These are phyloP conservation scores for Nannochloropsis granulata DNA, from an alignment of 108 stramenopile species.

Conservation along the genomic window DNA sequence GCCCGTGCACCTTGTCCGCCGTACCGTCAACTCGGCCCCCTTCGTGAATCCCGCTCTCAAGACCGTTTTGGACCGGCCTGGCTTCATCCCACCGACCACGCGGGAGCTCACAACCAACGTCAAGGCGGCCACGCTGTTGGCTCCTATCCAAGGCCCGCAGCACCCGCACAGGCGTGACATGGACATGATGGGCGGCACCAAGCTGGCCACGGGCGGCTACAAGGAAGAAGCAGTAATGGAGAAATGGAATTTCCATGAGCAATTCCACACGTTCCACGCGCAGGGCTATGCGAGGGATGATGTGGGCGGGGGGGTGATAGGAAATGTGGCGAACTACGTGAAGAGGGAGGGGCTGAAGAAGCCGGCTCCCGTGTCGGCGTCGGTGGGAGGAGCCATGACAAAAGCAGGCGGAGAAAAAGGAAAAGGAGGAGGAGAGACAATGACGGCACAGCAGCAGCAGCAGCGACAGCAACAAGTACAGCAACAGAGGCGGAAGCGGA, in stretches of 20 bases:
- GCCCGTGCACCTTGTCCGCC: not conserved
- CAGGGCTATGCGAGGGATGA: constrained; percentile 19
- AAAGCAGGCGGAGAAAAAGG: not conserved
- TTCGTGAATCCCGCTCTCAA: not conserved
- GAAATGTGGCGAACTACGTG: not conserved
- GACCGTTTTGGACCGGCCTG: not conserved
- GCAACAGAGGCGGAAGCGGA: not conserved
- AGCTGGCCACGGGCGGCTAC: constrained; percentile 23
- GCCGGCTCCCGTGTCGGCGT: not conserved
- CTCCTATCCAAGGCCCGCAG: constrained; percentile 24
- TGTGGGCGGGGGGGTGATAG: not conserved
- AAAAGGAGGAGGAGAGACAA: constrained; percentile 3
- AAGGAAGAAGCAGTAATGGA: constrained; percentile 23
- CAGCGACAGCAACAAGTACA: not conserved
- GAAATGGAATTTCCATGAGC: constrained; percentile 29
- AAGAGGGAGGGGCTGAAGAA: not conserved
- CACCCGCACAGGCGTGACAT: constrained; percentile 13
- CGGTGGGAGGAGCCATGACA: no score
- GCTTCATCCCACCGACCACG: not conserved
- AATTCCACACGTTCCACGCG: constrained; percentile 33
- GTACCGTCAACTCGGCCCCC: not conserved
- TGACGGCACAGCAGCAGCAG: not conserved
- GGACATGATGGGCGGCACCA: constrained; percentile 16
- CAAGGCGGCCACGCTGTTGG: constrained; percentile 16
- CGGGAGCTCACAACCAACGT: constrained; percentile 6